A percentile compares a stretch with the other conserved stretches of the same genome.
These are phyloP conservation scores for Abortiporus biennis DNA, from an alignment of 1,284 basidiomycete species.

Conservation along the genomic window DNA sequence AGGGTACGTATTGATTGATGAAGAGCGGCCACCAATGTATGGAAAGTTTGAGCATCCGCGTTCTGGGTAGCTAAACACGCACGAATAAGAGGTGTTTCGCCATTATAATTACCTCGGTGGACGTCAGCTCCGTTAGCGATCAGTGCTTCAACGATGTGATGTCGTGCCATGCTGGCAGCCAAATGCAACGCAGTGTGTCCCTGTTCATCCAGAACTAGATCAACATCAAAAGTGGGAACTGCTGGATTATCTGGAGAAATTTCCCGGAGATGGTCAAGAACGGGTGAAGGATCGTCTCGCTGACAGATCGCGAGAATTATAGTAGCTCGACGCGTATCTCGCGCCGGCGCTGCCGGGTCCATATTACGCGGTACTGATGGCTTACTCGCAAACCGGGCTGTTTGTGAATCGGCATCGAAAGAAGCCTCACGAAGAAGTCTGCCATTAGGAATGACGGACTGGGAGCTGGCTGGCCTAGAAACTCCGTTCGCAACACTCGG, in stretches of 20 bases:
- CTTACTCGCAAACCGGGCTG: constrained; percentile 63
- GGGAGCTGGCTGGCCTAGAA: constrained; percentile 7
- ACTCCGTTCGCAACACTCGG: constrained; percentile 8
- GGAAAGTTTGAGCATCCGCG: constrained; percentile 77
- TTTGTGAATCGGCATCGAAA: constrained; percentile 24
- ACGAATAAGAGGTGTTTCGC: constrained; percentile 93
- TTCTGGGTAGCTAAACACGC: constrained; percentile 88
- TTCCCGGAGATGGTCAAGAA: constrained; percentile 62
- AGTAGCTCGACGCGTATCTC: constrained; percentile 54
- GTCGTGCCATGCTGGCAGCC: constrained; percentile 81
- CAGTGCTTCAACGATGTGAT: constrained; percentile 62
- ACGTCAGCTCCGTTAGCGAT: constrained; percentile 77
- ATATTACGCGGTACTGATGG: constrained; percentile 51
- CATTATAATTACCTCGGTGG: constrained; percentile 86
- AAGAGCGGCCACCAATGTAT: constrained; percentile 58
- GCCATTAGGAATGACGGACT: constrained; percentile 15
- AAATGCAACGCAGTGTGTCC: constrained; percentile 95
- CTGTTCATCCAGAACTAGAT: constrained; percentile 87
- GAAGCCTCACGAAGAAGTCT: constrained; percentile 12
- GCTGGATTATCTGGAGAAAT: constrained; percentile 42
- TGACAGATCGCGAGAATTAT: constrained; percentile 61
- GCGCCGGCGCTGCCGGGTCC: constrained; percentile 52
- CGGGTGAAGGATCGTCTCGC: constrained; percentile 55
- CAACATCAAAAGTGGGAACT: constrained; percentile 49
- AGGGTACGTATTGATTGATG: constrained; percentile 80